phyloP scores from a whole-genome alignment of 2,329 filamentous ascomycete genomes.

The Zarea fungicola region DNA sequence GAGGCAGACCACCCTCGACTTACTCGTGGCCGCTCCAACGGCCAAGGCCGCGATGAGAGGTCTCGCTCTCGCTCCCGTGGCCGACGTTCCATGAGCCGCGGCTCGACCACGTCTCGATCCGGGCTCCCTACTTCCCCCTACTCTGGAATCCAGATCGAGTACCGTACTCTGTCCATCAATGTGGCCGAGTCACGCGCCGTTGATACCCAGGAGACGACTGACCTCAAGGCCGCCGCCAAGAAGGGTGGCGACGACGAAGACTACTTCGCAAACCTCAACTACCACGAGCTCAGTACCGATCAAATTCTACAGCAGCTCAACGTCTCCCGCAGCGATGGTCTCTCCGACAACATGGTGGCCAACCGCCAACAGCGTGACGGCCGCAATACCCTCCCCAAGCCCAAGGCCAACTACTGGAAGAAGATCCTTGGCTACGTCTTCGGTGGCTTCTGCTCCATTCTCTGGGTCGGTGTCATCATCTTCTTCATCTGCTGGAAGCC shows the following conservation, averaged over 20 bases:
- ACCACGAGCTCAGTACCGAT: slow-evolving; percentile 30
- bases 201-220: slow-evolving; percentile 19
- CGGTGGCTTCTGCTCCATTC: slow-evolving; percentile 42
- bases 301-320: slow-evolving; percentile 36
- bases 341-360: slow-evolving; percentile 29
- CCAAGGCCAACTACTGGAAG: slow-evolving; percentile 38
- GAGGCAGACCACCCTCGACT: slow-evolving; percentile 18
- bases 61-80: slow-evolving; percentile 21
- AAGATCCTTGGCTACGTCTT: slow-evolving; percentile 39
- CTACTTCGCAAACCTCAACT: slow-evolving; percentile 37
- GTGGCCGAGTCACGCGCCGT: slow-evolving; percentile 31
- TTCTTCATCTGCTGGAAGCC: slow-evolving; percentile 45
- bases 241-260: slow-evolving; percentile 33
- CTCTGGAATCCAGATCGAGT: slow-evolving; percentile 34
- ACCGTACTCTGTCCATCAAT: slow-evolving; percentile 36
- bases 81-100: slow-evolving; percentile 19
- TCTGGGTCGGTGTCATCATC: slow-evolving; percentile 42
- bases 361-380: slow-evolving; percentile 35
- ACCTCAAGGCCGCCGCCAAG: slow-evolving; percentile 17
- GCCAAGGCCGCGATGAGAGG: slow-evolving; percentile 1
- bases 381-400: slow-evolving; percentile 35
- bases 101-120: slow-evolving; percentile 18
- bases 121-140: slow-evolving; percentile 28
- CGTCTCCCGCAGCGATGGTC: slow-evolving; percentile 28
- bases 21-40: slow-evolving; percentile 16